Evolutionary conservation across 371 early-diverging fungal genomes (phyloP).

Genomic region (Smittium culicis): DNA sequence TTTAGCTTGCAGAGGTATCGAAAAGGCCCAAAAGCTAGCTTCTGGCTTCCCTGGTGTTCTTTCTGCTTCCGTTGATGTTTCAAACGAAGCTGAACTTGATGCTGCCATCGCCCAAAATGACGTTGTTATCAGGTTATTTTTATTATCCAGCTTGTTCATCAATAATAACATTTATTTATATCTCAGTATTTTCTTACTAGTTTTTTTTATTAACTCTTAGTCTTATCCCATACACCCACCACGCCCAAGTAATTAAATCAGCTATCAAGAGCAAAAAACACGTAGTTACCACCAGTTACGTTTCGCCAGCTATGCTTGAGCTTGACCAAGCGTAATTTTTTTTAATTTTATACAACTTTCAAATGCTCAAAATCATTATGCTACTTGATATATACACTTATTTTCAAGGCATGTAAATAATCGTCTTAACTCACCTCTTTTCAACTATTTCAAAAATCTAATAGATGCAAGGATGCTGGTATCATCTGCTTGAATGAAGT

Average conservation of each 20-base stretch:
- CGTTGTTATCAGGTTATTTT: slow-evolving; percentile 51
- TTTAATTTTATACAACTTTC: neutral
- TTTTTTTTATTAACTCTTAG: slow-evolving; percentile 17
- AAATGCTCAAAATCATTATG: neutral
- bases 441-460: too few species aligned
- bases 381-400: neutral
- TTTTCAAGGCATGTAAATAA: too few species aligned
- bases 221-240: slow-evolving; percentile 88
- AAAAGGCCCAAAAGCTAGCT: slow-evolving; percentile 59
- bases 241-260: slow-evolving; percentile 66
- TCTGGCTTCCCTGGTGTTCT: slow-evolving; percentile 39
- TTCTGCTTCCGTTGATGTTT: slow-evolving; percentile 70
- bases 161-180: too few species aligned
- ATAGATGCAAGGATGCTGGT: slow-evolving; percentile 58
- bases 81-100: slow-evolving; percentile 62
- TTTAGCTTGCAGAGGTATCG: slow-evolving; percentile 50
- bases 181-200: too few species aligned
- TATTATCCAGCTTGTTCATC: slow-evolving; percentile 53
- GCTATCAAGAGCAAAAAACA: slow-evolving; percentile 74
- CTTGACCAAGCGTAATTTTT: slow-evolving; percentile 46
- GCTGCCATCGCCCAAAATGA: slow-evolving; percentile 76
- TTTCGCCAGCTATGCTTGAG: slow-evolving; percentile 82
- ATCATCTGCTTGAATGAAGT: slow-evolving; percentile 93
- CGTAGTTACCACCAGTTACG: slow-evolving; percentile 92
- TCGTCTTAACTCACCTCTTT: neutral